These are phyloP conservation scores for Isatis lusitanica DNA, from an alignment of 441 rosid species.

Conservation along the genomic window DNA sequence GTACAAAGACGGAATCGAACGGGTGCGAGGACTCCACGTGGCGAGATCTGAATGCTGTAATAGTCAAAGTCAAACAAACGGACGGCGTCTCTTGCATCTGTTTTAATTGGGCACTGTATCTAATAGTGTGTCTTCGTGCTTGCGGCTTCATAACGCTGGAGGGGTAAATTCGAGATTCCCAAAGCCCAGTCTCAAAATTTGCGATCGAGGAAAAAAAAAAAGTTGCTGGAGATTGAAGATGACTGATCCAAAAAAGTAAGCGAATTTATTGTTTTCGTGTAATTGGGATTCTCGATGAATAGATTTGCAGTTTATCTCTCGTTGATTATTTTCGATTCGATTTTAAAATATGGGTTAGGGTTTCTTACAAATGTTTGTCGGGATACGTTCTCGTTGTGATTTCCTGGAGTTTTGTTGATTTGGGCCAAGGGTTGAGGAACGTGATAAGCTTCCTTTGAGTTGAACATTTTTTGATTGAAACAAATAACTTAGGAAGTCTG, in stretches of 20 bases:
- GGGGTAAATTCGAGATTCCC: slow-evolving; percentile 9
- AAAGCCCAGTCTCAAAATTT: not conserved
- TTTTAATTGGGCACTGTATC: not conserved
- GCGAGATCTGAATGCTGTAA: not conserved
- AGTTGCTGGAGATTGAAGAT: slow-evolving; percentile 25
- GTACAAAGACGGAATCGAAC: not conserved
- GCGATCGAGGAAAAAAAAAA: slow-evolving; percentile 17
- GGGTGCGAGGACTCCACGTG: slow-evolving; percentile 4
- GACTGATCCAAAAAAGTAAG: slow-evolving; percentile 33
- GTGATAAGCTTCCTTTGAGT: not conserved
- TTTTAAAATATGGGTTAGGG: slow-evolving; percentile 19
- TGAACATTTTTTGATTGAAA: not conserved
- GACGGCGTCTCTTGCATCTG: slow-evolving; percentile 21
- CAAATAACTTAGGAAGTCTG: not conserved
- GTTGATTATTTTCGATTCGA: not conserved
- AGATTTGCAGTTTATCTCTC: not conserved
- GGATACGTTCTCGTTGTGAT: not conserved
- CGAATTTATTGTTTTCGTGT: not conserved
- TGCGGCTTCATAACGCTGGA: not conserved
- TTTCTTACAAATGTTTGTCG: slow-evolving; percentile 22
- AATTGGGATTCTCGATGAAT: not conserved
- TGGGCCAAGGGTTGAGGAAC: not conserved
- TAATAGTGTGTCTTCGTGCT: not conserved
- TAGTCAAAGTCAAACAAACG: slow-evolving; percentile 24
- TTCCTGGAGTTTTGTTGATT: not conserved